These are phyloP conservation scores for Camellia granthamiana DNA, from an alignment of 148 eudicot species.

Conservation along the genomic window DNA sequence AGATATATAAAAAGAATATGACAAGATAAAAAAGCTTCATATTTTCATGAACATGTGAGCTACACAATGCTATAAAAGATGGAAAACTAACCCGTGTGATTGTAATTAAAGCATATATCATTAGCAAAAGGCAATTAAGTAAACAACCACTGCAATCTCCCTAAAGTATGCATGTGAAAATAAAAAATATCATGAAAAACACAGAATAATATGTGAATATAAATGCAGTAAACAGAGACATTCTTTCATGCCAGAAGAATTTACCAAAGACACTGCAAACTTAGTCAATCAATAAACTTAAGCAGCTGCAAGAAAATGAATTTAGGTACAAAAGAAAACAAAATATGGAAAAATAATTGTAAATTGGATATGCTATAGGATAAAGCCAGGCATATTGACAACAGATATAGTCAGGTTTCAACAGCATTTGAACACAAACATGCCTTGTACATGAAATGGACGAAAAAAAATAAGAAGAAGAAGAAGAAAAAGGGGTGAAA, in stretches of 20 bases:
- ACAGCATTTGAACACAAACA: not conserved
- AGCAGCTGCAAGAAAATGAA: too few species aligned
- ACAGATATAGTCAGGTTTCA: not conserved
- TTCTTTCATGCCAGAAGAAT: too few species aligned
- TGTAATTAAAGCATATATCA: not conserved
- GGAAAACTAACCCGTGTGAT: not conserved
- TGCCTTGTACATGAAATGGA: not conserved
- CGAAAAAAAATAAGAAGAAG: not conserved
- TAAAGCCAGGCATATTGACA: not conserved
- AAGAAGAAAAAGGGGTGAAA: not conserved
- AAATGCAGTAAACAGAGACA: not conserved
- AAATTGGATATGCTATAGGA: not conserved
- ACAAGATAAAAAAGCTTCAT: not conserved
- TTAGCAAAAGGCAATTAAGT: too few species aligned
- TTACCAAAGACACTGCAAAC: not conserved
- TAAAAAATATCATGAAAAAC: not conserved
- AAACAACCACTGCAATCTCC: not conserved
- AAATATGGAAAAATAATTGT: too few species aligned
- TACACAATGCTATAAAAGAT: not conserved
- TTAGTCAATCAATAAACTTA: not conserved
- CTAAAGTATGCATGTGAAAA: not conserved
- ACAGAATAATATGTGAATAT: not conserved
- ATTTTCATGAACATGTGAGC: slow-evolving; percentile 1
- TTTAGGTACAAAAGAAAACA: too few species aligned
- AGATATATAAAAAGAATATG: not conserved